Base-by-base conservation (phyloP, 2,329 filamentous ascomycete genomes). In the Aspergillus spinulosporus region DNA sequence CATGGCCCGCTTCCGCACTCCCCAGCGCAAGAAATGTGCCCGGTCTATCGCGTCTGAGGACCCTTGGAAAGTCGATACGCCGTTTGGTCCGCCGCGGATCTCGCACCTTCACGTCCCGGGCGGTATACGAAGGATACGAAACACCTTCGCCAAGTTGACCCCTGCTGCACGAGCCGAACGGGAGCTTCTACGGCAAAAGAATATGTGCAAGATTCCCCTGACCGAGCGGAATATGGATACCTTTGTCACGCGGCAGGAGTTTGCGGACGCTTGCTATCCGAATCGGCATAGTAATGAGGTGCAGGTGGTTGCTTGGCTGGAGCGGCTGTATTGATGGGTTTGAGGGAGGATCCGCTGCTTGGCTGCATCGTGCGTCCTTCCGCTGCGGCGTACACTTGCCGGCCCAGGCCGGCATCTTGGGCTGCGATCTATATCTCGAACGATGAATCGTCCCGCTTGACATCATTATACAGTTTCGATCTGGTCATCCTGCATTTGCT, bases 251-350 rank as follows among this genome's bases (percentile, higher is more conserved):
- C 64, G 68, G 29, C 72, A 74, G 58, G 62, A 68, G 59, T 65
- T 64, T 32, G 60, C 66, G 11, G 71, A 88, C 82, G 85, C 84
- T 80, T 72, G 78, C 77, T 66, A 84, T 79, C 60, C 74, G 77
- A 57, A 86, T 83, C 75, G 79, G 64, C 62, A 78, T 77, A 65
- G 76, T 75, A 64, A 84, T 81, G 72, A 87, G 78, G 66, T 92
- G 88, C 80, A 82, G 76, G 65, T 93, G 89, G 75, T 86, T 82
- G 73, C 88, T 85, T 82, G 89, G 89, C 74, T 92, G 88, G 79
- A 82, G 81, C 74, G 82, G 77, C 59, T 87, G 85, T 74, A 87
- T 90, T 86, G 87, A 51, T 15, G 14, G n/a, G n/a, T 21, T 21
- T 21, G 21, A 21, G 21, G 21, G 21, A 21, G 39, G 39, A 15